These are phyloP conservation scores for Camelina sativa DNA, from an alignment of 345 rosid species.

Conservation along the genomic window DNA sequence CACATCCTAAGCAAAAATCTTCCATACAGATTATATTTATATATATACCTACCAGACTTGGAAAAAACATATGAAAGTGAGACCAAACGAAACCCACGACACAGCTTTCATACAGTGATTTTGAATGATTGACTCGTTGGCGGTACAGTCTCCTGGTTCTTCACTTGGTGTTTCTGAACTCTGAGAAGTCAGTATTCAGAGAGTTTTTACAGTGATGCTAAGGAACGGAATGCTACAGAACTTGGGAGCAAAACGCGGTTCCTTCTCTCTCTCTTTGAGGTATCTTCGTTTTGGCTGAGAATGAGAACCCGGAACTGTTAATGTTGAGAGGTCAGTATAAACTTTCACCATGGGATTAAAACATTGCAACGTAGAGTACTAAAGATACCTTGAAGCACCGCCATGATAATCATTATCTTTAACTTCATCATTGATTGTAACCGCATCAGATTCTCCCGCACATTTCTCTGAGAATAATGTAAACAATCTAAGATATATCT, in stretches of 20 bases:
- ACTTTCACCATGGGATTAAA: background rate
- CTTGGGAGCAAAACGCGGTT: background rate
- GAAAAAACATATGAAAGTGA: background rate
- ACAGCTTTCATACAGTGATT: background rate
- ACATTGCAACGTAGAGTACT: background rate
- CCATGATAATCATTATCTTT: slow-evolving; percentile 10
- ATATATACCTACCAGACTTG: background rate
- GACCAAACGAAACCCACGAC: background rate
- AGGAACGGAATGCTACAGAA: slow-evolving; percentile 15
- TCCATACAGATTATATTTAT: background rate
- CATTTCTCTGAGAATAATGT: slow-evolving; percentile 23
- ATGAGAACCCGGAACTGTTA: background rate
- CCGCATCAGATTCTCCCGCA: slow-evolving; percentile 13
- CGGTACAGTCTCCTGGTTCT: background rate
- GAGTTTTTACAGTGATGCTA: background rate
- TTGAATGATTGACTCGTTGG: background rate
- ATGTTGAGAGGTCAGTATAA: background rate
- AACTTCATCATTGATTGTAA: slow-evolving; percentile 4
- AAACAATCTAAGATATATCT: slow-evolving; percentile 5
- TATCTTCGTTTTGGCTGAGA: slow-evolving; percentile 7
- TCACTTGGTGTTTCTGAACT: slow-evolving; percentile 11
- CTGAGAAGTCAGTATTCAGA: slow-evolving; percentile 6
- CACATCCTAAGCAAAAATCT: slow-evolving; percentile 1
- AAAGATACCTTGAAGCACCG: slow-evolving; percentile 5
- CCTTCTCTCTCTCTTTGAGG: slow-evolving; percentile 7